phyloP scores from a whole-genome alignment of 106 monocot species.

The Dendrobium nobile region DNA sequence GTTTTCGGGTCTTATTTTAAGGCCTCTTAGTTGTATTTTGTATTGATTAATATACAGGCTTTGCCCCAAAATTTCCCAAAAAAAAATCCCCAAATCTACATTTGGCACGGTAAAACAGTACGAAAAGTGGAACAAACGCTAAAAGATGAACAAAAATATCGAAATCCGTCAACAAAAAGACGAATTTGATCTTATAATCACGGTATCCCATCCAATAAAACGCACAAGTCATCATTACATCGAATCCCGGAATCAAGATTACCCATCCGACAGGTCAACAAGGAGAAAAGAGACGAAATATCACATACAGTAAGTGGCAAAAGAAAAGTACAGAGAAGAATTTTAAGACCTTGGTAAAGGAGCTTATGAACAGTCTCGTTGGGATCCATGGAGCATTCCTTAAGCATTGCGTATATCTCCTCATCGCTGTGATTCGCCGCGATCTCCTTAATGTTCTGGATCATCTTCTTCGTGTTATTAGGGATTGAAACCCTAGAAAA shows the following conservation, averaged over 20 bases:
- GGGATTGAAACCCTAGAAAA: slow-evolving; percentile 43
- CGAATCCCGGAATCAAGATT: not conserved
- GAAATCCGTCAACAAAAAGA: not conserved
- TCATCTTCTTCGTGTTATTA: slow-evolving; percentile 36
- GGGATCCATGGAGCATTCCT: slow-evolving; percentile 93
- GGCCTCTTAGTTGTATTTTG: no score
- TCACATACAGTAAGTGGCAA: not conserved
- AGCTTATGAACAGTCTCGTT: slow-evolving; percentile 85
- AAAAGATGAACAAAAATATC: not conserved
- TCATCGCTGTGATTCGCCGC: slow-evolving; percentile 70
- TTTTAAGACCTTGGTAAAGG: slow-evolving; percentile 56
- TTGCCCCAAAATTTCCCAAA: no score
- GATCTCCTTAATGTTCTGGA: slow-evolving; percentile 89
- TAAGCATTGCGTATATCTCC: slow-evolving; percentile 87
- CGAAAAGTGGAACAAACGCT: not conserved
- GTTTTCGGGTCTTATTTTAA: no score
- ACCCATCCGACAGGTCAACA: not conserved
- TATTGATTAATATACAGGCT: no score
- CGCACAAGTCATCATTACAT: not conserved
- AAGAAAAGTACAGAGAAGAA: not conserved
- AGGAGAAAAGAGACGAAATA: not conserved
- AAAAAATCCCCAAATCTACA: not conserved
- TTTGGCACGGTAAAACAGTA: not conserved
- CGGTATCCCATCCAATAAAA: not conserved
- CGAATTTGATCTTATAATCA: not conserved